Conservation (phyloP, 140 eudicot genomes). For the Oenanthe javanica region DNA sequence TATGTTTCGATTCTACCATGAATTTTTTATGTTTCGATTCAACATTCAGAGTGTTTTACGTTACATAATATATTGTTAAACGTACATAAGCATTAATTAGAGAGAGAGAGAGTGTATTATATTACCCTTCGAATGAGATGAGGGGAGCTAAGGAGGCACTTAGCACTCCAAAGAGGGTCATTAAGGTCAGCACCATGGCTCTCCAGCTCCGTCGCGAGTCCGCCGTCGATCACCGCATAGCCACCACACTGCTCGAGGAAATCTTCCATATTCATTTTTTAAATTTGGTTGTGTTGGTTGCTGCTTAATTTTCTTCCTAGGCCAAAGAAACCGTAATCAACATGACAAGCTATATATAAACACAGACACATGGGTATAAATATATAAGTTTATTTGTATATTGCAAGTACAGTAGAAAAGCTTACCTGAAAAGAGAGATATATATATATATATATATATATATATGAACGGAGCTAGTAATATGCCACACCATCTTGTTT, state of each 20-base stretch:
- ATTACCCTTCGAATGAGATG: conserved; percentile 67
- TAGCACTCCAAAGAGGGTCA: conserved; percentile 93
- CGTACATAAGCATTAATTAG: too few species aligned
- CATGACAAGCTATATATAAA: neutral
- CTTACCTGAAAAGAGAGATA: too few species aligned
- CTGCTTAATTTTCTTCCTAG: neutral
- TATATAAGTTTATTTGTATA: too few species aligned
- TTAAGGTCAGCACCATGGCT: conserved; percentile 85
- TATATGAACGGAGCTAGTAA: neutral
- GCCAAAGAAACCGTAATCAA: neutral
- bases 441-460: too few species aligned
- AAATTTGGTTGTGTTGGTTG: neutral
- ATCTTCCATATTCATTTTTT: conserved; percentile 21
- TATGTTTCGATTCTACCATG: too few species aligned
- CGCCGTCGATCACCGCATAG: conserved; percentile 75
- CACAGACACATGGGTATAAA: too few species aligned
- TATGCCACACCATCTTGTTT: neutral
- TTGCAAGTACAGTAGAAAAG: too few species aligned
- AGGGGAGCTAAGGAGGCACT: conserved; percentile 65
- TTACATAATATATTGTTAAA: too few species aligned
- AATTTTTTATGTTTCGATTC: too few species aligned
- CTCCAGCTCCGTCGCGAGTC: conserved; percentile 90
- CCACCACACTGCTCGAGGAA: conserved; percentile 70
- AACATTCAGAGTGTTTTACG: too few species aligned
- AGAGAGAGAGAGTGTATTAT: conserved; percentile 19